Evolutionary conservation across 1,284 basidiomycete species (phyloP).

Genomic region (Crepidotus sp.): DNA sequence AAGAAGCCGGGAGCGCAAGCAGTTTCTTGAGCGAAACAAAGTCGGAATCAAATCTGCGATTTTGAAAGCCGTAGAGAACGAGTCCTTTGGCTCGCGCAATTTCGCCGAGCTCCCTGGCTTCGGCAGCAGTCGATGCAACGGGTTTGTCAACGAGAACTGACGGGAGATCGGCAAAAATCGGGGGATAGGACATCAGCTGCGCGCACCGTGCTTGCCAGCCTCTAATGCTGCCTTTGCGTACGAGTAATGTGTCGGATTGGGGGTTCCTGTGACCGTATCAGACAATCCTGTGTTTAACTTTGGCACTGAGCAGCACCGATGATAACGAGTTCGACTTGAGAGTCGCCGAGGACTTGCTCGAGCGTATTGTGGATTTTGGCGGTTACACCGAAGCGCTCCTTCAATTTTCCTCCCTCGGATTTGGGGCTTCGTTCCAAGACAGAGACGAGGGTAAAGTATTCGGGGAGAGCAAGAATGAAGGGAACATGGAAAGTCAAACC

Average conservation of each 20-base stretch:
- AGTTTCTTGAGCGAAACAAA: conserved; percentile 68
- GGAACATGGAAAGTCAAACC: conserved; percentile 75
- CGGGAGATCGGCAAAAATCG: neutral
- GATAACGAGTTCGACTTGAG: conserved; percentile 59
- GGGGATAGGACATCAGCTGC: neutral
- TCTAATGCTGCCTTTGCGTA: conserved; percentile 58
- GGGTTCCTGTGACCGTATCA: conserved; percentile 35
- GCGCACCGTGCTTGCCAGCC: conserved; percentile 70
- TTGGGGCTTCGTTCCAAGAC: conserved; percentile 58
- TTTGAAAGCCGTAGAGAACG: conserved; percentile 73
- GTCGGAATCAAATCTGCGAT: conserved; percentile 78
- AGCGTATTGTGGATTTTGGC: conserved; percentile 48
- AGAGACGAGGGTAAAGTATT: conserved; percentile 63
- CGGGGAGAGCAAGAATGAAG: conserved; percentile 66
- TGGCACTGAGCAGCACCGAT: conserved; percentile 31
- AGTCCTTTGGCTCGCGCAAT: conserved; percentile 60
- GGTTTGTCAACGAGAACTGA: conserved; percentile 80
- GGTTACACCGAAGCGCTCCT: conserved; percentile 51
- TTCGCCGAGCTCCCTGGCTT: conserved; percentile 60
- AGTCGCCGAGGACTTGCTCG: conserved; percentile 49
- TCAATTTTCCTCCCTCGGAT: conserved; percentile 51
- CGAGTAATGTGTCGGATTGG: conserved; percentile 72
- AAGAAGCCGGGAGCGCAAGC: conserved; percentile 43
- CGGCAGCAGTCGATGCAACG: conserved; percentile 53
- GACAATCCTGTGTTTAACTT: neutral